Conservation (phyloP, 257 asterid genomes). For the Parsonsia alboflavescens region DNA sequence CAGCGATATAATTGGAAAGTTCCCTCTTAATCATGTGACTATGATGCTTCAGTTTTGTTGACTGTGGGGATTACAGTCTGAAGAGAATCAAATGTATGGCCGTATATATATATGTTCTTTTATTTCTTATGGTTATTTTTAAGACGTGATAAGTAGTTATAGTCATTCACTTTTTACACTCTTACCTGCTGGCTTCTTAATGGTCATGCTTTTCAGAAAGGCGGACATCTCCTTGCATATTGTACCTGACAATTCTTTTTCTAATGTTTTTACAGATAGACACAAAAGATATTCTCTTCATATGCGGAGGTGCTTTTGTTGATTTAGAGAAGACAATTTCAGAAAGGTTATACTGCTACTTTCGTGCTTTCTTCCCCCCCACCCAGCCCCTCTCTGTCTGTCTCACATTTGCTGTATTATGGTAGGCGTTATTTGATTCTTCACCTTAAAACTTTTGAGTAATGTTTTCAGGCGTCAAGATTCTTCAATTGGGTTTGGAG, state of each 20-base stretch:
- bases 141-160: neutral
- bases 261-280: slow-evolving; percentile 56
- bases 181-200: neutral
- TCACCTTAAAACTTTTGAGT: slow-evolving; percentile 15
- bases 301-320: slow-evolving; percentile 96
- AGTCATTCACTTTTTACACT: neutral
- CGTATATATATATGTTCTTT: neutral
- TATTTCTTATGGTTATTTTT: neutral
- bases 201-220: neutral
- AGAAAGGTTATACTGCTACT: slow-evolving; percentile 55
- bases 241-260: slow-evolving; percentile 1
- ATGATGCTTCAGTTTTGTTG: no score
- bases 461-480: slow-evolving; percentile 82
- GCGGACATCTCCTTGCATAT: neutral
- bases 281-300: slow-evolving; percentile 95
- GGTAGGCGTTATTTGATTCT: neutral
- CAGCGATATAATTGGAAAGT: no score
- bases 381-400: neutral
- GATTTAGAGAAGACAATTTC: slow-evolving; percentile 98
- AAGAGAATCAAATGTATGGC: neutral
- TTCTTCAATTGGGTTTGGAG: slow-evolving; percentile 98
- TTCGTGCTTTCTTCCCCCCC: slow-evolving; percentile 3
- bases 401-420: neutral
- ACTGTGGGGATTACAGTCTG: no score
- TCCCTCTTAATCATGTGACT: no score